phyloP scores from a whole-genome alignment of 345 rosid species.

The Gossypium rotundifolium region DNA sequence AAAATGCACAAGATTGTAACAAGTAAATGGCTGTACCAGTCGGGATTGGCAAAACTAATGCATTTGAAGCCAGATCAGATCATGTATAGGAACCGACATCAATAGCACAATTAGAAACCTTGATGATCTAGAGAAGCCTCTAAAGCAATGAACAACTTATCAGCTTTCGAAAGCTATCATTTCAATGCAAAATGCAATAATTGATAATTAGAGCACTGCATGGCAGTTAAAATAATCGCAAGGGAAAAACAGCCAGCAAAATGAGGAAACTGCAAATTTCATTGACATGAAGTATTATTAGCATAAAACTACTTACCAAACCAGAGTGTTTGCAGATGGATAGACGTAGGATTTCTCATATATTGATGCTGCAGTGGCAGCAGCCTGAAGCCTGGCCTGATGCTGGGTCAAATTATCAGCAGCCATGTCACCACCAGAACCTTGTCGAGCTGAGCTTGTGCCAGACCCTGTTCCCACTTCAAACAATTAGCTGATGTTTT shows the following conservation, averaged over 20 bases:
- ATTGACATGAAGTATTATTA: neutral
- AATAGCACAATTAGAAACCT: neutral
- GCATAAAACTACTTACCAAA: constrained; percentile 41
- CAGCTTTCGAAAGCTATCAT: neutral
- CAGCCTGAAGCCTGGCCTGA: constrained; percentile 79
- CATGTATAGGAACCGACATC: neutral
- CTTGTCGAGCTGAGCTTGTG: constrained; percentile 37
- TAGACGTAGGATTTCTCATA: constrained; percentile 77
- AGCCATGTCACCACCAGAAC: constrained; percentile 33
- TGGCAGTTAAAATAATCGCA: neutral
- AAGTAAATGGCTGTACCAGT: neutral
- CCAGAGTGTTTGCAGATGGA: constrained; percentile 61
- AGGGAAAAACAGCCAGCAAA: neutral
- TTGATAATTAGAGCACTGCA: neutral
- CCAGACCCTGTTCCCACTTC: constrained; percentile 36
- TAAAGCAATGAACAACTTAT: neutral
- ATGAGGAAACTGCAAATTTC: neutral
- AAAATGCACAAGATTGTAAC: neutral
- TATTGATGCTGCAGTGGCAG: constrained; percentile 69
- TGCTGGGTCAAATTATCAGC: constrained; percentile 47
- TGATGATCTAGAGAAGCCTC: neutral
- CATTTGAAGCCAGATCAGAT: neutral
- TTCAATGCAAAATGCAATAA: neutral
- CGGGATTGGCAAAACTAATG: neutral
- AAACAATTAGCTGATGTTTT: constrained; percentile 11